Percentiles rank a stretch among this genome's conserved stretches.
Conservation (phyloP, 345 rosid genomes). For the Eucalyptus guilfoylei region DNA sequence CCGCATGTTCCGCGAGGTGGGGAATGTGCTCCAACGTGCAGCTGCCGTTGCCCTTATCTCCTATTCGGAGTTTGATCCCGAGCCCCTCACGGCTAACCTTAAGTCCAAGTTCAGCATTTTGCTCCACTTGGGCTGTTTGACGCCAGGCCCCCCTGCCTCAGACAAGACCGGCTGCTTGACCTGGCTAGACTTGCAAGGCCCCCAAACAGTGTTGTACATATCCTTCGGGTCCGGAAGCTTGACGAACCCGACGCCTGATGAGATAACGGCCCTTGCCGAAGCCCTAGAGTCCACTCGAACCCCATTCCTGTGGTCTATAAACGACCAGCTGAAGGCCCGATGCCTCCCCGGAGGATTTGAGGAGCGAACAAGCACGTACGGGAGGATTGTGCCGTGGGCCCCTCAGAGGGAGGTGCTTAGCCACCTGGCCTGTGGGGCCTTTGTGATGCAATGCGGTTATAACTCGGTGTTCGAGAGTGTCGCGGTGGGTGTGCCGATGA, state of each 20-base stretch:
- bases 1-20: conserved; percentile 7
- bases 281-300: conserved; percentile 26
- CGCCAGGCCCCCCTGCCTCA: not conserved
- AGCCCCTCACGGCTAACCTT: conserved; percentile 4
- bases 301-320: conserved; percentile 18
- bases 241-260: conserved; percentile 13
- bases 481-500: conserved; percentile 42
- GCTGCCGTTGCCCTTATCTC: conserved; percentile 22
- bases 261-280: conserved; percentile 33
- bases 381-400: conserved; percentile 46
- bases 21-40: conserved; percentile 24
- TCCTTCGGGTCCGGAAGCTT: conserved; percentile 35
- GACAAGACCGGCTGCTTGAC: conserved; percentile 35
- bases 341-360: conserved; percentile 14
- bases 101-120: conserved; percentile 10
- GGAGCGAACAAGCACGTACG: conserved; percentile 18
- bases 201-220: conserved; percentile 33
- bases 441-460: conserved; percentile 42
- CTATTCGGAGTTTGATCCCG: conserved; percentile 22
- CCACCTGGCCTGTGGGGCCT: conserved; percentile 25
- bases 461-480: conserved; percentile 44
- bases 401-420: conserved; percentile 34
- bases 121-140: conserved; percentile 6
- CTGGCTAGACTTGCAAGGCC: conserved; percentile 32
- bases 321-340: not conserved